Percentiles rank a stretch among this genome's conserved stretches.
These are phyloP conservation scores for Cercospora beticola DNA, from an alignment of 2,329 filamentous ascomycete species.

Conservation along the genomic window DNA sequence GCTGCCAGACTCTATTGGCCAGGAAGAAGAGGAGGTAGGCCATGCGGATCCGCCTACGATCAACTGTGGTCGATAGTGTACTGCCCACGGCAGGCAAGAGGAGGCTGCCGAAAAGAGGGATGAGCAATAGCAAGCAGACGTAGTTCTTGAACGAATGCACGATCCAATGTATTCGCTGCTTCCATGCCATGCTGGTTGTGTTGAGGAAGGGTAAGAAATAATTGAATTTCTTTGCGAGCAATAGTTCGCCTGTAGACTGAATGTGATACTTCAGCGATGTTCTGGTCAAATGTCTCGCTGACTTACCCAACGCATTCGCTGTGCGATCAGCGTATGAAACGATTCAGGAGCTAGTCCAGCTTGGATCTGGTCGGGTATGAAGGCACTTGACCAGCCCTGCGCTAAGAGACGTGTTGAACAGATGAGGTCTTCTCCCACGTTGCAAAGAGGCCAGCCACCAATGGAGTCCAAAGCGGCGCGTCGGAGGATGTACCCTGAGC, in stretches of 20 bases:
- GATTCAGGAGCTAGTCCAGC: slow-evolving; percentile 61
- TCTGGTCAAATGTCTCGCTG: background rate
- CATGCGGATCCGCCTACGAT: background rate
- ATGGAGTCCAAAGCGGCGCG: slow-evolving; percentile 61
- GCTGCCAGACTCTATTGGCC: slow-evolving; percentile 4
- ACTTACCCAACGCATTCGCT: slow-evolving; percentile 54
- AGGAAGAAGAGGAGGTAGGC: slow-evolving; percentile 3
- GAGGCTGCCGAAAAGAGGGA: background rate
- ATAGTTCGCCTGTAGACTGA: background rate
- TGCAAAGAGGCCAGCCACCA: slow-evolving; percentile 61
- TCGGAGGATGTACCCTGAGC: slow-evolving; percentile 61
- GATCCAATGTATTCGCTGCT: background rate
- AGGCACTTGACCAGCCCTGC: slow-evolving; percentile 62
- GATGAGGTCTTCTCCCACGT: slow-evolving; percentile 60
- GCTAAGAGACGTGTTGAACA: slow-evolving; percentile 61
- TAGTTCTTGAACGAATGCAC: slow-evolving; percentile 10
- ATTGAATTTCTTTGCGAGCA: background rate
- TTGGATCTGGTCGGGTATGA: slow-evolving; percentile 60
- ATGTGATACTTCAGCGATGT: background rate
- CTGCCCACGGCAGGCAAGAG: background rate
- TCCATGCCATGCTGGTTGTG: background rate
- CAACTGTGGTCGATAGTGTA: background rate
- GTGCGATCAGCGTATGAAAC: slow-evolving; percentile 56
- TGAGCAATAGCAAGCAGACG: background rate
- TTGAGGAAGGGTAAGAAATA: slow-evolving; percentile 10